Evolutionary conservation across 2,329 filamentous ascomycete species (phyloP).

Genomic region (Xylaria sp.): DNA sequence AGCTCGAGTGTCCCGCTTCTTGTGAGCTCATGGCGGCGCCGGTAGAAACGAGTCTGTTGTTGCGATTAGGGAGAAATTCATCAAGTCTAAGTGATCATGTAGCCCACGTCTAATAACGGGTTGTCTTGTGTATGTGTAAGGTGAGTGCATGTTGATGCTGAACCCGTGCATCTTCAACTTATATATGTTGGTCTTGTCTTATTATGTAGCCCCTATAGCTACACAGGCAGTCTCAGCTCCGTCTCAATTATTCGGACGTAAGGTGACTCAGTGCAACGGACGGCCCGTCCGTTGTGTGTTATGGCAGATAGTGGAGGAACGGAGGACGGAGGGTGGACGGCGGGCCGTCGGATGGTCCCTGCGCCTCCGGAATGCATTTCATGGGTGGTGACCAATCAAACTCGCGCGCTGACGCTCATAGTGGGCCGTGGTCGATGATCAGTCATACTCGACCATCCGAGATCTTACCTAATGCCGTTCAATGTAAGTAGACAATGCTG

Average conservation of each 20-base stretch:
- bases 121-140: neutral
- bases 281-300: no score
- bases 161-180: neutral
- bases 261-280: neutral
- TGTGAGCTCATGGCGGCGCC: neutral
- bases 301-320: neutral
- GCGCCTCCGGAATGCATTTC: neutral
- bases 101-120: neutral
- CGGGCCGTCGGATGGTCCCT: conserved; percentile 16
- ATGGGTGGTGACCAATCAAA: neutral
- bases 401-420: neutral
- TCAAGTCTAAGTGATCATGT: neutral
- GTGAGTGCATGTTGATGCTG: neutral
- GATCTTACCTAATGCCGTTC: neutral
- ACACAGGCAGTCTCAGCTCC: neutral
- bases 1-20: neutral
- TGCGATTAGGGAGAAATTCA: neutral
- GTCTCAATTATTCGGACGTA: neutral
- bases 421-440: neutral
- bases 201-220: neutral
- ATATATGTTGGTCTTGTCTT: neutral
- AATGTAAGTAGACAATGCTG: neutral
- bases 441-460: neutral
- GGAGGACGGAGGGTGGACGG: neutral
- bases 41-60: neutral